phyloP scores from a whole-genome alignment of 805 yeast genomes.

The Candida sphagnicola region DNA sequence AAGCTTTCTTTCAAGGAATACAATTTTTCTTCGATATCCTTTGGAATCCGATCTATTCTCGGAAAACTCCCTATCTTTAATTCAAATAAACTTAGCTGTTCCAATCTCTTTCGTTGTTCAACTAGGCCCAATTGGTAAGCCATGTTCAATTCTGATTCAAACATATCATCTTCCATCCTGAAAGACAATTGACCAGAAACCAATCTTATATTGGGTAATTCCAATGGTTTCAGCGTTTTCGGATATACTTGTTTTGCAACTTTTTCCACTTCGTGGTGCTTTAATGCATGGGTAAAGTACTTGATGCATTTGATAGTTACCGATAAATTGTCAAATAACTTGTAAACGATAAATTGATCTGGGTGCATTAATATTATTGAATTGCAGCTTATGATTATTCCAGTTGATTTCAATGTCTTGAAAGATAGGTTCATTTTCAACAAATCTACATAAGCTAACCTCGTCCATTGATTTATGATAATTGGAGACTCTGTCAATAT shows the following conservation, averaged over 20 bases:
- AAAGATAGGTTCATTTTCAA: slow-evolving; percentile 13
- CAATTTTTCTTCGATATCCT: slow-evolving; percentile 23
- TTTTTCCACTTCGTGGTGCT: slow-evolving; percentile 7
- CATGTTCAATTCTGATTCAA: slow-evolving; percentile 37
- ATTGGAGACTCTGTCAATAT: slow-evolving; percentile 53
- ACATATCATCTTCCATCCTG: slow-evolving; percentile 42
- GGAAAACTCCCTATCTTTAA: not conserved
- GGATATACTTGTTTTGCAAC: slow-evolving; percentile 24
- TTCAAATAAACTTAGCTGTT: slow-evolving; percentile 23
- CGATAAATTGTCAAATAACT: slow-evolving; percentile 36
- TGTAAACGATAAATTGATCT: slow-evolving; percentile 32
- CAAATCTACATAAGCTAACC: slow-evolving; percentile 40
- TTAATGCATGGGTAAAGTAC: slow-evolving; percentile 26
- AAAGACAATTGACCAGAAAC: slow-evolving; percentile 24
- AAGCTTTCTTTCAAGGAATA: slow-evolving; percentile 41
- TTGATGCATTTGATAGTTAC: slow-evolving; percentile 30
- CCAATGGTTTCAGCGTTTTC: slow-evolving; percentile 22
- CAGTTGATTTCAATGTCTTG: not conserved
- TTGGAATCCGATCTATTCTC: slow-evolving; percentile 11
- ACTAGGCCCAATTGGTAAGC: slow-evolving; percentile 37
- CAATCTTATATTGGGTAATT: slow-evolving; percentile 25
- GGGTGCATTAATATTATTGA: slow-evolving; percentile 34
- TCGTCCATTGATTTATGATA: slow-evolving; percentile 43
- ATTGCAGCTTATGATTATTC: not conserved
- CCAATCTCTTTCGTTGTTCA: slow-evolving; percentile 38